Evolutionary conservation across 345 rosid species (phyloP).

Genomic region (Raphanus raphanistrum): DNA sequence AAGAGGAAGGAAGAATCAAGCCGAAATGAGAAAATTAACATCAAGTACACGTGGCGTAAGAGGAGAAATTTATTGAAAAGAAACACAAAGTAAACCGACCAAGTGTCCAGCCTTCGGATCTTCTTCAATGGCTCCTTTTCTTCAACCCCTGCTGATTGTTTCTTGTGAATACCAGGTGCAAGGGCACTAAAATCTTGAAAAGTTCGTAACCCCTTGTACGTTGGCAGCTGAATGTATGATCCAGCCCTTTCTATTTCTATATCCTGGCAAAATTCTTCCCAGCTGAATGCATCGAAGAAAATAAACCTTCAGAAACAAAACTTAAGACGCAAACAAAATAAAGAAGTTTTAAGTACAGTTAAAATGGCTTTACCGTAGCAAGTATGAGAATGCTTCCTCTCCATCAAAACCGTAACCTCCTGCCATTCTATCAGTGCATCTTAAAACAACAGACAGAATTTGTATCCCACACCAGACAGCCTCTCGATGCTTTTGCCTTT

Average conservation of each 20-base stretch:
- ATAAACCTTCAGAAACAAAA: constrained; percentile 22
- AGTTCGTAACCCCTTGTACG: constrained; percentile 33
- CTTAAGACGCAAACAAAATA: background rate
- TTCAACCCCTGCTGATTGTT: constrained; percentile 33
- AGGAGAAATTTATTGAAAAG: constrained; percentile 16
- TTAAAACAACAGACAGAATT: constrained; percentile 52
- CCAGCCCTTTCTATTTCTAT: constrained; percentile 72
- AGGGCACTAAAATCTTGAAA: constrained; percentile 38
- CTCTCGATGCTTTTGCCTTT: constrained; percentile 35
- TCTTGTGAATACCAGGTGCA: constrained; percentile 42
- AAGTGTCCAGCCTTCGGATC: constrained; percentile 43
- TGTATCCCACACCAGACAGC: constrained; percentile 65
- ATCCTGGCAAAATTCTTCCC: constrained; percentile 87
- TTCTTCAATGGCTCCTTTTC: constrained; percentile 48
- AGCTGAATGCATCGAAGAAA: constrained; percentile 52
- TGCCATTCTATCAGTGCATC: constrained; percentile 52
- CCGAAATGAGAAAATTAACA: constrained; percentile 16
- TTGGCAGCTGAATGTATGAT: constrained; percentile 48
- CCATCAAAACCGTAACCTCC: constrained; percentile 47
- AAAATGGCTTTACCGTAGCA: constrained; percentile 62
- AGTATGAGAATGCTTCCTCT: constrained; percentile 63
- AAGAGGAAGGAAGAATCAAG: constrained; percentile 24
- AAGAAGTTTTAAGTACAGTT: constrained; percentile 1
- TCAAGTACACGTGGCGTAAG: background rate
- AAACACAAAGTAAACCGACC: constrained; percentile 45